These are phyloP conservation scores for Globisporangium echinulatum DNA, from an alignment of 352 stramenopile genomes.

Conservation along the genomic window DNA sequence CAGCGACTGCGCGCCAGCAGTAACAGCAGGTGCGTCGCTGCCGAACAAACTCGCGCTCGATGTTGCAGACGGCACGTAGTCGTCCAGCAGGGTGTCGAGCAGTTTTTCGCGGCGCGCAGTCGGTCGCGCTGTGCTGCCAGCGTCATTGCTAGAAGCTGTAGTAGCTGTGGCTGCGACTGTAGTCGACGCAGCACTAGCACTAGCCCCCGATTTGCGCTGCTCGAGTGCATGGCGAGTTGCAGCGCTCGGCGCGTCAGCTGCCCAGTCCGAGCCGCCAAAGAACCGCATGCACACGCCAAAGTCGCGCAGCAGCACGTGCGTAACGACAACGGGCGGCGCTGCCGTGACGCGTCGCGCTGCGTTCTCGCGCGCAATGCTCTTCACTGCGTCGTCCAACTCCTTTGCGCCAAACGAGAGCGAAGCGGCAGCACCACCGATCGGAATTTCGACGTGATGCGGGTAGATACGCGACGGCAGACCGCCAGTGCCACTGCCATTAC, in stretches of 20 bases:
- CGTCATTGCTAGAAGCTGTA: neutral
- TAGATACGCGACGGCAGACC: constrained; percentile 73
- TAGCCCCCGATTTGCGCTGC: neutral
- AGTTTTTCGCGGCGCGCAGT: constrained; percentile 59
- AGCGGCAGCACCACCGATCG: constrained; percentile 70
- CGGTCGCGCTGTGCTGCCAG: constrained; percentile 1
- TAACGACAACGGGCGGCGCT: constrained; percentile 56
- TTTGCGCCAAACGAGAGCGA: constrained; percentile 84
- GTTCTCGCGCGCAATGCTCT: constrained; percentile 64
- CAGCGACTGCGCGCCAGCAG: constrained; percentile 17
- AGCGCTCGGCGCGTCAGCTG: constrained; percentile 39
- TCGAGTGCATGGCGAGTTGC: constrained; percentile 18
- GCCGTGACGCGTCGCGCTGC: constrained; percentile 34
- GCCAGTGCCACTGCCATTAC: neutral
- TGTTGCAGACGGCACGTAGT: constrained; percentile 69
- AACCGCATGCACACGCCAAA: constrained; percentile 87
- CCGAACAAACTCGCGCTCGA: constrained; percentile 41
- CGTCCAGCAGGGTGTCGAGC: constrained; percentile 70
- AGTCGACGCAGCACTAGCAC: neutral
- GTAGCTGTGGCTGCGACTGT: neutral
- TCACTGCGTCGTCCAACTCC: constrained; percentile 68
- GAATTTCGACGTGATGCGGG: constrained; percentile 83
- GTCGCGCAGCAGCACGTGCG: constrained; percentile 77
- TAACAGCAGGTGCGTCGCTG: constrained; percentile 18
- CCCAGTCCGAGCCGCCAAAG: constrained; percentile 83